Evolutionary conservation across 208 protist species (phyloP).

Genomic region (Leptomonas seymouri): DNA sequence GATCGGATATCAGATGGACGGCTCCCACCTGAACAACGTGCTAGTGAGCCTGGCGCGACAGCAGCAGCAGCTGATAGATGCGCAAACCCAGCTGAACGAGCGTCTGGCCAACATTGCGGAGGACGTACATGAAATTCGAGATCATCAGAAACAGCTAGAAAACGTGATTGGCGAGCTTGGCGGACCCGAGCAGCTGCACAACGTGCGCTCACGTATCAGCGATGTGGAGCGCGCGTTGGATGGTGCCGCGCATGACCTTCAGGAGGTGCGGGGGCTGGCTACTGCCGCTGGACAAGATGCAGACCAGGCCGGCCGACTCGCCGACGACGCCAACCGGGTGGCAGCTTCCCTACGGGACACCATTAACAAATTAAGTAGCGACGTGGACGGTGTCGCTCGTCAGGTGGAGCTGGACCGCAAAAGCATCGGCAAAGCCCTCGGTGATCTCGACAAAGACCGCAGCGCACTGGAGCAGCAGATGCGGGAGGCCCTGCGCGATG

Average conservation of each 20-base stretch:
- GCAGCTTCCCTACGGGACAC: constrained; percentile 38
- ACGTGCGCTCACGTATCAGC: constrained; percentile 47
- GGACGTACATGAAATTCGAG: constrained; percentile 42
- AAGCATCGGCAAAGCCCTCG: constrained; percentile 45
- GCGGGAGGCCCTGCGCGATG: constrained; percentile 44
- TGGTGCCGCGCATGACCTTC: constrained; percentile 36
- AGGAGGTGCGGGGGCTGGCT: constrained; percentile 40
- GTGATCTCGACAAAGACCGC: constrained; percentile 49
- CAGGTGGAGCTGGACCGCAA: constrained; percentile 43
- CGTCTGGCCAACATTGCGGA: constrained; percentile 52
- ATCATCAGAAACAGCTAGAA: constrained; percentile 53
- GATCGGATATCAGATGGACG: constrained; percentile 85
- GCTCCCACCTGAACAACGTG: constrained; percentile 72
- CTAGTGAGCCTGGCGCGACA: constrained; percentile 66
- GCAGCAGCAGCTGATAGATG: constrained; percentile 54
- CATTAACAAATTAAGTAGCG: constrained; percentile 27
- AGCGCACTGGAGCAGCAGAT: constrained; percentile 45
- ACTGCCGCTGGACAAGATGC: constrained; percentile 44
- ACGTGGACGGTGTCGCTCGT: constrained; percentile 39
- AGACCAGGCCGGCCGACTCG: constrained; percentile 50
- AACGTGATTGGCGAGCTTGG: constrained; percentile 40
- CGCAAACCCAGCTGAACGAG: constrained; percentile 39
- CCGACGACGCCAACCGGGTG: constrained; percentile 47
- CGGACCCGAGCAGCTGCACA: constrained; percentile 37
- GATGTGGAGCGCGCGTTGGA: constrained; percentile 59